Evolutionary conservation across 2,329 filamentous ascomycete genomes (phyloP), one percentile per base, ranked within the genome.

Genomic region (Hymenoscyphus scutula): DNA sequence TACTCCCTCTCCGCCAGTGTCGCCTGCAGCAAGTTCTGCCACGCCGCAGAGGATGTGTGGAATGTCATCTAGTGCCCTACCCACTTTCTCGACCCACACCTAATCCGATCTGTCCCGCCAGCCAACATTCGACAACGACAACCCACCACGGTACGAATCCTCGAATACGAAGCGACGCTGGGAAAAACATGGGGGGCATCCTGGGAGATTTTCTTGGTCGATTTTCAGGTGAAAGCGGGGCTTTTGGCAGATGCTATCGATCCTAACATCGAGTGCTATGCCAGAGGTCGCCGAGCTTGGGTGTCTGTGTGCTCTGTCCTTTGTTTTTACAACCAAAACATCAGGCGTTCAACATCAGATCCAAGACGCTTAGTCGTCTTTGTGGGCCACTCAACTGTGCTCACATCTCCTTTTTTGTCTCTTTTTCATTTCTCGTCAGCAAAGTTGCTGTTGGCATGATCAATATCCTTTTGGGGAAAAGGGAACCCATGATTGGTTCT

Each of bases 11-110:
- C 92, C 74, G 95, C 95, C 65, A 98, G 94, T 80, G 95, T 99
- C 66, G 94, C 95, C 53, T 99, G 95, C 84, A 97, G 94, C 86
- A 99, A 98, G 78, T 98, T 99, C 82, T 98, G 95, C 78, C 95
- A 99, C 78, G 95, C 94, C 48, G 94, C 93, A 53, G 95, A 99
- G 79, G 95, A 99, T 76, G 89, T 89, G 38, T 99, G 95, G 95
- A 88, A 91, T 74, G 90, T 99, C 70, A 85, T 97, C 73, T 99
- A 87, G 83, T 60, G 45, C 59, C 58, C 13, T 54, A 60, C 60
- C 61, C 48, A 64, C 32, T 60, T 37, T 34, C 59, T 62, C 53
- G 29, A 54, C 59, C 53, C 60, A 57, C 58, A 65, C 61, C 32
- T 29, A 23, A 65, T 62, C 53, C 57, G 57, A 53, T 64, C 34